Evolutionary conservation across 306 rosid genomes (phyloP), one percentile per base, ranked within the genome.

Genomic region (Mimosa bimucronata): DNA sequence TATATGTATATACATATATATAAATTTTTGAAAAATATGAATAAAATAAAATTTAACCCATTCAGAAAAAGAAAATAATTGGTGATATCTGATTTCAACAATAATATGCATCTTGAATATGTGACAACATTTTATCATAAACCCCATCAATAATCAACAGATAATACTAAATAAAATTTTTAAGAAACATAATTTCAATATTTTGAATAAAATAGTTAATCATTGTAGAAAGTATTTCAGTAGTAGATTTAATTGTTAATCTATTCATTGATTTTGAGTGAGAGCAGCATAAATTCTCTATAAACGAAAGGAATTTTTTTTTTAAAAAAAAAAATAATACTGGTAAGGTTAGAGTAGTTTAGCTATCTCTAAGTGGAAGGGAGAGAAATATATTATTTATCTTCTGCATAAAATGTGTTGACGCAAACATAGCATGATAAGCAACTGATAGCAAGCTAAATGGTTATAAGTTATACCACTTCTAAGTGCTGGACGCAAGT

Each of bases 401-500:
- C 4, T 28, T 61, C 2, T 68, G 11, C 25, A 41, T 7, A 44
- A 23, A 16, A 45, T 7, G 60, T 50, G 11, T 11, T 21, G 16
- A 68, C 14, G 25, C 30, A 64, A 37, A 70, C 19, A 55, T 55
- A 79, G 65, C 46, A 79, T 38, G 73, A 58, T 12, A 71, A 76
- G 40, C 67, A 66, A 26, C 15, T 28, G 13, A 53, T 2, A 58
- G 48, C 74, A 67, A 13, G 62, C 38, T 28, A 25, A 66, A 31
- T 14, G 74, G 77, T 28, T 66, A n/a, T n/a, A n/a, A n/a, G n/a
- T n/a, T n/a, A 37, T 91, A 91, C 98, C 92, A 65, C 42, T 88
- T 93, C 87, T 85, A 50, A 95, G 89, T 14, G 94, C 82, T 31
- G 99, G 97, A 66, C 94, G 98, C 83, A 91, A 25, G 69, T 87